Evolutionary conservation across 352 stramenopile genomes (phyloP), one percentile per base, ranked within the genome.

Genomic region (Globisporangium nagaii): DNA sequence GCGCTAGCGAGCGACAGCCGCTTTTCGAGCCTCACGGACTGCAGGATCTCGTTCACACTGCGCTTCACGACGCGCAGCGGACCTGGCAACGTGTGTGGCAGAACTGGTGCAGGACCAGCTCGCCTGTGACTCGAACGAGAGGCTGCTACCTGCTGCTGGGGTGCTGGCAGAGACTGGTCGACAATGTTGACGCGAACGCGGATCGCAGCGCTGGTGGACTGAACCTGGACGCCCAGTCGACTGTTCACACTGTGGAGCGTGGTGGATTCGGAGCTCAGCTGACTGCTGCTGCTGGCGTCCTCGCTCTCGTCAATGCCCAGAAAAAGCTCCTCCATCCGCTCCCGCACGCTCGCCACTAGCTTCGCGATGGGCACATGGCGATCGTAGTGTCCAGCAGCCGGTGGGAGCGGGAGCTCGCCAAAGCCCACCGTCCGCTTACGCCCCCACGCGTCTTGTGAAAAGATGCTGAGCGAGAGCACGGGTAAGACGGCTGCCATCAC

Each of bases 11-110:
- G 70, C 24, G 52, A 36, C 35, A 83, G 37, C 1, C 68, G 66
- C 31, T 84, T 82, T 25, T 76, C 68, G 6, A 75, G 43, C 17
- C 76, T 72, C 4, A 86, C 66, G 0, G 73, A 67, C 40, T 79
- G 73, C 22, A 90, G 25, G 31, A 87, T 90, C 56, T 90, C 79
- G 19, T 90, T 70, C 2, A 90, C 79, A 11, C 77, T 88, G 47
- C 79, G 73, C 50, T 90, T 88, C 20, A 88, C 59, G n/a, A 86
- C 53, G 0, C 53, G 65, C 30, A 62, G 15, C 13, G 19, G 19
- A 31, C 44, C 39, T 3, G 46, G 53, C 13, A 59, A 25, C 28
- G 42, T 11, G 15, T 53, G 53, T 12, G 32, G 34, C 15, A 45
- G 40, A 6, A 44, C 40, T 28, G 17, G 22, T 9, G 25, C 31